These are phyloP conservation scores for Neltuma alba DNA, from an alignment of 306 rosid genomes.

Conservation along the genomic window DNA sequence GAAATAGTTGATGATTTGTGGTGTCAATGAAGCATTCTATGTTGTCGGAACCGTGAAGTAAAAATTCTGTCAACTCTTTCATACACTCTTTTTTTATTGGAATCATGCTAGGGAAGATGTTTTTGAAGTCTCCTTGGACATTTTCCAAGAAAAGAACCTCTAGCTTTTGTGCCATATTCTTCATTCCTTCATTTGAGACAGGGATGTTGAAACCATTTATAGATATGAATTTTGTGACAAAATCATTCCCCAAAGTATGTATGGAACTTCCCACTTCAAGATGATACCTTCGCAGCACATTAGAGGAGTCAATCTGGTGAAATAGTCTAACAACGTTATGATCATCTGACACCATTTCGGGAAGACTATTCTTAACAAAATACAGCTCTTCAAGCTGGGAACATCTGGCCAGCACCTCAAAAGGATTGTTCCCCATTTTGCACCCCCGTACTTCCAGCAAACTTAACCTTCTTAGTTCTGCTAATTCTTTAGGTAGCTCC, in stretches of 20 bases:
- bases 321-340: too few relatives aligned
- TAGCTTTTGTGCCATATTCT: neutral
- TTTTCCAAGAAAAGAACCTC: neutral
- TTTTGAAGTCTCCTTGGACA: neutral
- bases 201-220: neutral
- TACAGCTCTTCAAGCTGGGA: constrained; percentile 16
- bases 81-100: neutral
- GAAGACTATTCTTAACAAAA: neutral
- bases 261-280: neutral
- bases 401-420: too few relatives aligned
- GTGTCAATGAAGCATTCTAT: constrained; percentile 5
- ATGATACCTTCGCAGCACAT: neutral
- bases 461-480: too few relatives aligned
- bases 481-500: neutral
- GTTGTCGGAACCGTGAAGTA: neutral
- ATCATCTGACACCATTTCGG: neutral
- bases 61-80: neutral
- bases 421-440: too few relatives aligned
- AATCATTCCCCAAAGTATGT: neutral
- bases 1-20: neutral
- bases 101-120: neutral
- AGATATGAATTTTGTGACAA: neutral
- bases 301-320: neutral
- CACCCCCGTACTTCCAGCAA: too few relatives aligned
- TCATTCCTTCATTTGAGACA: neutral